A percentile compares a stretch with the other conserved stretches of the same genome.
Evolutionary conservation across 164 flowering plant species (phyloP).

Genomic region (Malania oleifera): DNA sequence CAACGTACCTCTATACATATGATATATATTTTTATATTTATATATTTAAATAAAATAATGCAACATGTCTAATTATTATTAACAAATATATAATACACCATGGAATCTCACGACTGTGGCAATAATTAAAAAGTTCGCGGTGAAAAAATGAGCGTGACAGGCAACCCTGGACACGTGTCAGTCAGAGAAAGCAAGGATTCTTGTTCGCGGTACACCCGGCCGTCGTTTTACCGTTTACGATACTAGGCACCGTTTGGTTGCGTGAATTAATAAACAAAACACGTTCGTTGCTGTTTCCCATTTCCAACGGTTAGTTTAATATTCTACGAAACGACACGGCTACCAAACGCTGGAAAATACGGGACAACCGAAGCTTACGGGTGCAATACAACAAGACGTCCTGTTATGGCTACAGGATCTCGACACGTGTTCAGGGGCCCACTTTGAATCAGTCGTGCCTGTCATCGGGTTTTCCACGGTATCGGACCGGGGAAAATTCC

Average conservation of each 20-base stretch:
- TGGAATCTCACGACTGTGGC: too few species aligned
- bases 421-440: constrained; percentile 9
- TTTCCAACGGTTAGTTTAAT: constrained; percentile 4
- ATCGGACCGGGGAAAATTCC: too few species aligned
- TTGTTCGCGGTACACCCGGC: background rate
- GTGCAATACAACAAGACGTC: background rate
- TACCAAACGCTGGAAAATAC: background rate
- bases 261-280: constrained; percentile 1
- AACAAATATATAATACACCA: too few species aligned
- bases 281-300: constrained; percentile 20
- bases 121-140: too few species aligned
- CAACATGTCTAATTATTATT: too few species aligned
- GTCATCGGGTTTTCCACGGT: too few species aligned
- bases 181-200: background rate
- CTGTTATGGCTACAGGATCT: background rate
- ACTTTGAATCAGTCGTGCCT: constrained; percentile 2
- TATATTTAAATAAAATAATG: too few species aligned
- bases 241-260: too few species aligned
- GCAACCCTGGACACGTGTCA: constrained; percentile 1
- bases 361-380: background rate
- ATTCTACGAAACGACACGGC: constrained; percentile 2
- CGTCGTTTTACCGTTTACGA: background rate
- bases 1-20: too few species aligned
- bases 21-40: too few species aligned
- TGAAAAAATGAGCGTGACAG: too few species aligned